Base-by-base conservation (phyloP, 495 filamentous ascomycete species). In the Aspergillus nanangensis region DNA sequence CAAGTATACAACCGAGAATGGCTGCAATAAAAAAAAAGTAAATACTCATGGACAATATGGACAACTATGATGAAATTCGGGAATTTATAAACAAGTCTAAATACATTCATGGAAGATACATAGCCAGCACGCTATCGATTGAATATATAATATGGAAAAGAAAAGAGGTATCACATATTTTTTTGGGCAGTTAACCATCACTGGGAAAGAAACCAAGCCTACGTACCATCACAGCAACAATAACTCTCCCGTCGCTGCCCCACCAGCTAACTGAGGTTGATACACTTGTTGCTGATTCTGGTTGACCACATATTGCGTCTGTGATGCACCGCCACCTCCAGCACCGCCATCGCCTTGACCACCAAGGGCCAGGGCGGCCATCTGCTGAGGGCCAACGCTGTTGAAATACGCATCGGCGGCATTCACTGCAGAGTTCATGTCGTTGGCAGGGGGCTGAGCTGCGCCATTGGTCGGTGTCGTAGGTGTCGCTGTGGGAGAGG, bases 371-470 rank as follows among this genome's bases (percentile, higher is more conserved):
- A 88, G 76, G 3, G 76, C 78, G 3, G 80, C 81, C 83, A 88
- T 87, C 60, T 83, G 81, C 65, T 81, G 78, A 40, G 67, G 81
- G 1, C 82, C 82, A 8, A 88, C 73, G 23, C 79, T 80, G 25
- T 84, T 80, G 58, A 96, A 96, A 58, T 93, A 95, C 23, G 77
- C 80, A 56, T 96, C 90, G 3, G 89, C 90, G 23, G 90, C 88
- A 52, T 76, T 82, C 15, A 92, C 79, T 1, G 90, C 90, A 8
- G 82, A 79, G 14, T 78, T 73, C 40, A 89, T 70, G 61, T 78
- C 69, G 2, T 56, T 68, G 15, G 52, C 57, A 15, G 53, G 60
- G 18, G 55, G 38, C 21, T 41, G 23, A 15, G 52, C 48, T 21
- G 55, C 47, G 3, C 57, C 62, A 44, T 67, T 62, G 11, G 50